Evolutionary conservation across 352 stramenopile genomes (phyloP).

Genomic region (Phytophthora rubi): DNA sequence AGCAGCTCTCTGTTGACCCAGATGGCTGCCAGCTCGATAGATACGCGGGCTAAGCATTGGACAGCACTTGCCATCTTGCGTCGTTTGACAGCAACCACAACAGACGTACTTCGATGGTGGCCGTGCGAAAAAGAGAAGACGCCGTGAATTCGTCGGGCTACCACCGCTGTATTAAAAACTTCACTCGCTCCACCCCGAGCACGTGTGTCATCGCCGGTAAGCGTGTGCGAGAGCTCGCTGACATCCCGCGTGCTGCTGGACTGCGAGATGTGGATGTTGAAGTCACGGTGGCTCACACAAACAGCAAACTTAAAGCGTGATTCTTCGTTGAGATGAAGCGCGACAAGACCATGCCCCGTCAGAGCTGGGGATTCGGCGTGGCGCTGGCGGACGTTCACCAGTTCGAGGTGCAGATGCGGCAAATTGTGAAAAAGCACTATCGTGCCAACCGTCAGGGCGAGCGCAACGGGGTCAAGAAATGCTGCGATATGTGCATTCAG

Average conservation of each 20-base stretch:
- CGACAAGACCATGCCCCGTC: conserved; percentile 22
- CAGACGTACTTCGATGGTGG: conserved; percentile 21
- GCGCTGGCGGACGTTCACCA: conserved; percentile 48
- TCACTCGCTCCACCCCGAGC: conserved; percentile 18
- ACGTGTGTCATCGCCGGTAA: conserved; percentile 32
- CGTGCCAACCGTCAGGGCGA: conserved; percentile 25
- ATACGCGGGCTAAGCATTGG: conserved; percentile 14
- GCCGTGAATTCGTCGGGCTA: conserved; percentile 29
- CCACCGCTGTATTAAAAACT: conserved; percentile 21
- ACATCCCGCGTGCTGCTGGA: conserved; percentile 64
- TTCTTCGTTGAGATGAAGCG: conserved; percentile 67
- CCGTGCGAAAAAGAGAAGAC: conserved; percentile 27
- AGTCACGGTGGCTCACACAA: conserved; percentile 57
- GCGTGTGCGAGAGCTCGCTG: conserved; percentile 49
- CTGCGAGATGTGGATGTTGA: conserved; percentile 57
- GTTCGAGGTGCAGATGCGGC: conserved; percentile 46
- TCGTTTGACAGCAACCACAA: not conserved
- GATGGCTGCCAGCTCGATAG: conserved; percentile 20
- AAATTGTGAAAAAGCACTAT: conserved; percentile 46
- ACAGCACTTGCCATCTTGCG: conserved; percentile 15
- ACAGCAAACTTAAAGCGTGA: conserved; percentile 43
- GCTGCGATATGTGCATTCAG: conserved; percentile 52
- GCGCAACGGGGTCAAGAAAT: conserved; percentile 32
- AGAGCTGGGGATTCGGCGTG: conserved; percentile 47
- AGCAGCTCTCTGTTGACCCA: conserved; percentile 11